These are phyloP conservation scores for Heliamphora exappendiculata DNA, from an alignment of 148 eudicot genomes.

Conservation along the genomic window DNA sequence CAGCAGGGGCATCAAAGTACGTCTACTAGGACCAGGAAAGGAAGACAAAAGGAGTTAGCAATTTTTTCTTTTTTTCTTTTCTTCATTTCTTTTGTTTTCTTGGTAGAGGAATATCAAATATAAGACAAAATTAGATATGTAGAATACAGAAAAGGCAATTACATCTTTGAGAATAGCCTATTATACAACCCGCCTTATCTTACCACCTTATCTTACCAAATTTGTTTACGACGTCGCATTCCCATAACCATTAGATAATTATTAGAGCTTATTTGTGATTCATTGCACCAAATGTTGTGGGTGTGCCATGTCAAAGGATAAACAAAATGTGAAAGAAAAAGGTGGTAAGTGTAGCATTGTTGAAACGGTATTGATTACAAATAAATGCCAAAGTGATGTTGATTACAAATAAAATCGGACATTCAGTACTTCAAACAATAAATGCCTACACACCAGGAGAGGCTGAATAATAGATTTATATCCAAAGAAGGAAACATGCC, in stretches of 20 bases:
- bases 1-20: constrained; percentile 64
- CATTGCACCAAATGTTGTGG: too few species aligned
- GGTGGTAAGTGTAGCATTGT: too few species aligned
- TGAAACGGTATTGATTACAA: neutral
- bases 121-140: neutral
- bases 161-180: neutral
- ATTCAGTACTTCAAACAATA: neutral
- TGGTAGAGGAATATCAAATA: neutral
- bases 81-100: neutral
- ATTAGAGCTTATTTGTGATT: too few species aligned
- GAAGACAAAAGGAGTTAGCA: neutral
- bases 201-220: too few species aligned
- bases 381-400: neutral
- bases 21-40: constrained; percentile 35
- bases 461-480: neutral
- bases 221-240: too few species aligned
- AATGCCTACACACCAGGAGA: neutral
- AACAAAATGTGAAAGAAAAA: too few species aligned
- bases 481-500: neutral
- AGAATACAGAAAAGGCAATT: neutral
- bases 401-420: neutral
- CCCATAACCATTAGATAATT: too few species aligned
- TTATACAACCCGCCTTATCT: neutral
- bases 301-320: too few species aligned
- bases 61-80: neutral